These are phyloP conservation scores for Piper betle DNA, from an alignment of 164 flowering plant genomes.

Conservation along the genomic window DNA sequence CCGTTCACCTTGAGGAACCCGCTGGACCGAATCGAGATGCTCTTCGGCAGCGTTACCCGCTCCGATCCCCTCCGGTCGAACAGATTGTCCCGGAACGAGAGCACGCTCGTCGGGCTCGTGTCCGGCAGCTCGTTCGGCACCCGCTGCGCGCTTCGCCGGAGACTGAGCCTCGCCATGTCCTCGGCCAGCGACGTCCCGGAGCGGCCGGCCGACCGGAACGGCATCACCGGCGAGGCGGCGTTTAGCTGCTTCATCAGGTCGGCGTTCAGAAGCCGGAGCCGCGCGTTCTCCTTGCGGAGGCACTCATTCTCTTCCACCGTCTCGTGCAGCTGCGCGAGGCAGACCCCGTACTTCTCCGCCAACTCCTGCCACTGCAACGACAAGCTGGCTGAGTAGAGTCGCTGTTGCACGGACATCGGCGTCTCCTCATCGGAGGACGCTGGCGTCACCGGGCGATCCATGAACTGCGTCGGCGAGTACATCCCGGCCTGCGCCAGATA, in stretches of 20 bases:
- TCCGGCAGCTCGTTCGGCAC: constrained; percentile 14
- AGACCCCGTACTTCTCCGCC: constrained; percentile 32
- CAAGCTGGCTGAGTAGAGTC: constrained; percentile 26
- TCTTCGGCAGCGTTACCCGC: constrained; percentile 60
- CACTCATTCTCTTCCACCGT: constrained; percentile 29
- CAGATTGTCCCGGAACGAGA: constrained; percentile 17
- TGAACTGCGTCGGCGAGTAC: constrained; percentile 14
- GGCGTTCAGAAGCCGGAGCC: constrained; percentile 35
- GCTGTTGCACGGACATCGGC: constrained; percentile 8
- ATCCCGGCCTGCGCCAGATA: constrained; percentile 7
- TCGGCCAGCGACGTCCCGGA: constrained; percentile 14
- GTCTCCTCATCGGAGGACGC: constrained; percentile 13
- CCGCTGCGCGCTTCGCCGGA: constrained; percentile 7
- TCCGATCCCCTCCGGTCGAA: constrained; percentile 16
- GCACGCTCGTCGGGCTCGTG: constrained; percentile 46
- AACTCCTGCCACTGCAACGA: constrained; percentile 48
- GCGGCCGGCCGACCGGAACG: background rate
- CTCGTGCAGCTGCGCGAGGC: constrained; percentile 43
- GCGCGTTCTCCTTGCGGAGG: constrained; percentile 53
- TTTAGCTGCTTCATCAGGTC: constrained; percentile 41
- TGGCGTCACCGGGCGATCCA: constrained; percentile 12
- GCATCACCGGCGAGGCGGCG: constrained; percentile 3
- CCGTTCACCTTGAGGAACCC: constrained; percentile 50
- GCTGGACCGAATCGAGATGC: constrained; percentile 74
- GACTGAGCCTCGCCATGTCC: constrained; percentile 14